These are phyloP conservation scores for Chimonanthus praecox DNA, from an alignment of 164 flowering plant genomes.

Conservation along the genomic window DNA sequence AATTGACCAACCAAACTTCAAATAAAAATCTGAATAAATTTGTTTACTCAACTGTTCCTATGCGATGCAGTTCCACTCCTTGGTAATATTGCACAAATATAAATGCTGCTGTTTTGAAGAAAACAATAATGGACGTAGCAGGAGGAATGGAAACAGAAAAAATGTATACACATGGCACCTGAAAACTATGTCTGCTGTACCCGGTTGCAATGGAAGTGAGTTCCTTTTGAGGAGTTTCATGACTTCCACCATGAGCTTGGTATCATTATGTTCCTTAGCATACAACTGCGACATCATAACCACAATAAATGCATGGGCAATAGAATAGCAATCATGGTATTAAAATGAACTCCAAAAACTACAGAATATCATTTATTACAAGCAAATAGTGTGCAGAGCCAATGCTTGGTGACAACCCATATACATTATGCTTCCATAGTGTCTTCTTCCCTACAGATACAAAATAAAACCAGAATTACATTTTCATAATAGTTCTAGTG, in stretches of 20 bases:
- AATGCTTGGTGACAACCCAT: constrained; percentile 71
- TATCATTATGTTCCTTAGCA: constrained; percentile 75
- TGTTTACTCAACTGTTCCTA: too few relatives aligned
- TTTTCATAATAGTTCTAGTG: not conserved
- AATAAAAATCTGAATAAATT: not conserved
- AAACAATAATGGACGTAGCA: not conserved
- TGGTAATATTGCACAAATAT: too few relatives aligned
- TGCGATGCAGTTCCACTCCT: too few relatives aligned
- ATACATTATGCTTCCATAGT: constrained; percentile 70
- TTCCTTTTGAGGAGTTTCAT: constrained; percentile 70
- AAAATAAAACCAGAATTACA: constrained; percentile 1
- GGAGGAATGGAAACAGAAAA: not conserved
- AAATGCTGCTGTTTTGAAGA: not conserved
- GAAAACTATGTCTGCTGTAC: constrained; percentile 91
- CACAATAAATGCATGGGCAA: not conserved
- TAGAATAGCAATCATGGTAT: not conserved
- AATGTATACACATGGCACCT: constrained; percentile 38
- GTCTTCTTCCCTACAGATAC: constrained; percentile 58
- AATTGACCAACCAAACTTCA: constrained; percentile 5
- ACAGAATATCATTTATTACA: constrained; percentile 34
- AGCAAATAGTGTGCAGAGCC: constrained; percentile 72
- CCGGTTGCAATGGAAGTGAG: constrained; percentile 70
- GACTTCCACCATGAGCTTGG: constrained; percentile 56
- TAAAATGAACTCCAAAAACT: not conserved
- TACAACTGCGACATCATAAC: constrained; percentile 39